Conservation (phyloP, 768 basidiomycete species). For the Termitomyces sp. region DNA sequence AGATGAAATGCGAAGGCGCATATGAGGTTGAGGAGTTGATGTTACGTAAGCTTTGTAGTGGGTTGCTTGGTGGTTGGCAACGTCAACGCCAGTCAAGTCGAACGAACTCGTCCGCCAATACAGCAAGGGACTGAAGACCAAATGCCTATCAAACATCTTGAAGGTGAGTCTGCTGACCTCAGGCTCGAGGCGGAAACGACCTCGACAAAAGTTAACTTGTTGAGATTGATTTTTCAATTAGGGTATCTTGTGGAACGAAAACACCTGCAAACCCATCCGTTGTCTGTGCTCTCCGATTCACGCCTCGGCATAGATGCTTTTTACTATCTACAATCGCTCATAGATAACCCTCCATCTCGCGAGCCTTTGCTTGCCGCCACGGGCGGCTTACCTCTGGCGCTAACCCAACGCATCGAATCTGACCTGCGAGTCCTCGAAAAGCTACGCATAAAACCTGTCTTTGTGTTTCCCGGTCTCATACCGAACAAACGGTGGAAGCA, state of each 20-base stretch:
- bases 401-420: conserved; percentile 84
- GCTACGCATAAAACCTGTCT: conserved; percentile 95
- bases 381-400: conserved; percentile 88
- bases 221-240: conserved; percentile 30
- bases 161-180: conserved; percentile 51
- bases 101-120: conserved; percentile 27
- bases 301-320: conserved; percentile 97
- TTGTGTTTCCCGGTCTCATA: conserved; percentile 90
- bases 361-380: conserved; percentile 95
- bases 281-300: conserved; percentile 82
- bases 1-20: neutral
- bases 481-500: conserved; percentile 75
- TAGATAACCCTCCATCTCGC: conserved; percentile 70
- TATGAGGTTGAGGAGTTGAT: conserved; percentile 10
- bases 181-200: neutral
- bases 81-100: conserved; percentile 34
- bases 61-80: conserved; percentile 23
- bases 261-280: conserved; percentile 78
- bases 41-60: conserved; percentile 21
- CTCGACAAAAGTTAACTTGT: conserved; percentile 2
- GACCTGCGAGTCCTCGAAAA: conserved; percentile 91
- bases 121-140: conserved; percentile 22
- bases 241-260: conserved; percentile 87
- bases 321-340: conserved; percentile 80
- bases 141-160: conserved; percentile 85